These are phyloP conservation scores for Penicillium sp. DNA, from an alignment of 2,329 filamentous ascomycete genomes.

Conservation along the genomic window DNA sequence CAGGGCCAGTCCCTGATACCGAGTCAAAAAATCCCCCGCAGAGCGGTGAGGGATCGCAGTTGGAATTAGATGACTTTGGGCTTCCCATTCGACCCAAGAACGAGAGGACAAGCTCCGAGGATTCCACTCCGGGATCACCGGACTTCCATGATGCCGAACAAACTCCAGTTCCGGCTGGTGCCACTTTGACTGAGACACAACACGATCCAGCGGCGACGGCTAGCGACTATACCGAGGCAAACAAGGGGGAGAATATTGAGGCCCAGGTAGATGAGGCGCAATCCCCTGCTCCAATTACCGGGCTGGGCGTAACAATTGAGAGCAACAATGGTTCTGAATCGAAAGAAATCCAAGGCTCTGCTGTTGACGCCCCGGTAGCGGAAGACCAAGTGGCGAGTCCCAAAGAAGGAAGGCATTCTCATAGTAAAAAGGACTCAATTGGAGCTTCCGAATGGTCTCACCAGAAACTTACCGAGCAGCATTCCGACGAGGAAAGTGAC, in stretches of 20 bases:
- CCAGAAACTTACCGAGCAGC: conserved; percentile 63
- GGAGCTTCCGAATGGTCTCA: conserved; percentile 83
- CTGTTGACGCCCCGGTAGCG: not conserved
- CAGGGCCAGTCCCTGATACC: not conserved
- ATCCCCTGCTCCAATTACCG: conserved; percentile 3
- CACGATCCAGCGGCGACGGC: not conserved
- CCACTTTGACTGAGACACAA: not conserved
- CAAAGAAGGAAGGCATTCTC: conserved; percentile 15
- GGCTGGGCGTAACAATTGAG: conserved; percentile 8
- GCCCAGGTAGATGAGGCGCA: not conserved
- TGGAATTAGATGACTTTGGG: conserved; percentile 36
- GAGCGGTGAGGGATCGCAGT: conserved; percentile 2
- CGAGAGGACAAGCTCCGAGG: conserved; percentile 16
- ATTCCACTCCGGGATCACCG: conserved; percentile 15
- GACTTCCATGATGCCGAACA: conserved; percentile 22
- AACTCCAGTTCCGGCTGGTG: not conserved
- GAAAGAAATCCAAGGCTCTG: not conserved
- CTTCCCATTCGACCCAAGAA: conserved; percentile 31
- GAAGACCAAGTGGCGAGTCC: conserved; percentile 11
- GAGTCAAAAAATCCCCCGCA: not conserved
- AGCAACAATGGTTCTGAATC: not conserved
- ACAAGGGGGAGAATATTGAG: not conserved
- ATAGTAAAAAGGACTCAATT: conserved; percentile 23
- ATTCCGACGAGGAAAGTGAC: conserved; percentile 44
- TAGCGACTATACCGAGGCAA: not conserved